Evolutionary conservation across 805 yeast genomes (phyloP).

Genomic region (Yarrowia sp.): DNA sequence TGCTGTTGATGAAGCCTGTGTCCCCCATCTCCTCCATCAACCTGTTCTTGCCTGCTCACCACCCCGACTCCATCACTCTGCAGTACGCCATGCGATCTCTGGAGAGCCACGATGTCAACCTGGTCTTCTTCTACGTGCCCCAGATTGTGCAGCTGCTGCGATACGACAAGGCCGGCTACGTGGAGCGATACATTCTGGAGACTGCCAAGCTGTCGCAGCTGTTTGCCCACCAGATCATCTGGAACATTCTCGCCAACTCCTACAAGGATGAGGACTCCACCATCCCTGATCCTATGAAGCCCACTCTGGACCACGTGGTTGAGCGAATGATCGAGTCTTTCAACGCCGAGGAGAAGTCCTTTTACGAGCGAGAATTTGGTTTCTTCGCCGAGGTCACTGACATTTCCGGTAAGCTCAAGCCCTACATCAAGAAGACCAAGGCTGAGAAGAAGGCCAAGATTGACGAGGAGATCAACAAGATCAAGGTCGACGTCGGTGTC

Average conservation of each 20-base stretch:
- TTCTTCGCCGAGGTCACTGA: constrained; percentile 91
- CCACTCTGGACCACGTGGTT: constrained; percentile 77
- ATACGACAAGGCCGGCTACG: constrained; percentile 82
- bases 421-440: constrained; percentile 89
- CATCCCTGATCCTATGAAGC: constrained; percentile 81
- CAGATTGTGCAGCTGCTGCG: constrained; percentile 94
- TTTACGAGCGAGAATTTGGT: constrained; percentile 81
- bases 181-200: constrained; percentile 85
- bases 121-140: constrained; percentile 96
- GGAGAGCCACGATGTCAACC: constrained; percentile 83
- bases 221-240: constrained; percentile 96
- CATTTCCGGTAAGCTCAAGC: constrained; percentile 93
- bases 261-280: constrained; percentile 88
- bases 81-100: constrained; percentile 92
- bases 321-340: constrained; percentile 68
- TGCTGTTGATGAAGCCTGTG: constrained; percentile 73
- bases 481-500: constrained; percentile 77
- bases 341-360: constrained; percentile 63
- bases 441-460: constrained; percentile 96
- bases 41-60: constrained; percentile 77
- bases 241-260: constrained; percentile 96
- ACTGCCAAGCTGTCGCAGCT: constrained; percentile 89
- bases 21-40: constrained; percentile 87
- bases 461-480: constrained; percentile 91
- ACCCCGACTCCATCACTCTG: constrained; percentile 67